Evolutionary conservation across 176 grass and related monocot species (phyloP), one percentile per base, ranked within the genome.

Genomic region (Oryza australiensis): DNA sequence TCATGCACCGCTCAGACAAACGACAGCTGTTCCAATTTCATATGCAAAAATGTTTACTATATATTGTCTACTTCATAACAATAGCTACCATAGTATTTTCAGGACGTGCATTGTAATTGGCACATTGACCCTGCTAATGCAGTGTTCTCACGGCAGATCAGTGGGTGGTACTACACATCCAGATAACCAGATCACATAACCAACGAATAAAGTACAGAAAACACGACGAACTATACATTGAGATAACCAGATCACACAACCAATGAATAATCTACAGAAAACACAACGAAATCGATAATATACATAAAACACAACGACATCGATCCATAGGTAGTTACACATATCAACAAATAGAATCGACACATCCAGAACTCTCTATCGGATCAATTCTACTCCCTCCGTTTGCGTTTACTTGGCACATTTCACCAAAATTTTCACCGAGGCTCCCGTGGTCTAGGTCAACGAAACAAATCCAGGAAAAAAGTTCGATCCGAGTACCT

Each of bases 401-500:
- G 35, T 1, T 37, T 8, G 35, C 7, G 35, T 37, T 37, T 37
- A 37, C 35, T 37, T 37, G 7, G 1, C 35, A 37, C 0, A 1
- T 37, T 37, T 37, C 35, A 8, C 35, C 35, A 8, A 37, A 37
- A 37, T 1, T 37, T 37, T 37, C 22, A 30, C 5, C 12, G 8
- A 22, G 5, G 3, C 8, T 13, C 15, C 10, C 38, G 16, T 22
- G 62, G 73, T 18, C 28, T 14, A 62, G 20, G 0, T 23, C n/a
- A 57, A 57, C 53, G 2, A 57, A 22, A 49, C 72, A 66, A 72
- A 82, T 78, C 88, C 66, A 64, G 48, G 35, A 22, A 29, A 3
- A 6, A 68, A 27, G 33, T 4, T 76, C 22, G 86, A 23, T 33
- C 70, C 16, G 29, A 22, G 84, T 62, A 99, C 96, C 90, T 90